Evolutionary conservation across 768 basidiomycete species (phyloP).

Genomic region (Lentinula edodes): DNA sequence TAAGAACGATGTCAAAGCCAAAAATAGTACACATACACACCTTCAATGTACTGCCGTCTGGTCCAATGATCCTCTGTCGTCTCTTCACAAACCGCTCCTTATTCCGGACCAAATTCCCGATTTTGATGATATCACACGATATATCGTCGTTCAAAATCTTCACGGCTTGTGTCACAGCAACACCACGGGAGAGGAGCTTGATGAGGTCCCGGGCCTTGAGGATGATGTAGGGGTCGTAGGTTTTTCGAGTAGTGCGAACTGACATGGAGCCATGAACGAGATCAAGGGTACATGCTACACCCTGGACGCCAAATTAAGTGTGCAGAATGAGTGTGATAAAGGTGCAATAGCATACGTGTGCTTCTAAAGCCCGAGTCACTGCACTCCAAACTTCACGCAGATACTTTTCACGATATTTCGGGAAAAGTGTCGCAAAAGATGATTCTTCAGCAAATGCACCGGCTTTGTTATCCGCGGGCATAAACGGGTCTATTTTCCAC

Average conservation of each 20-base stretch:
- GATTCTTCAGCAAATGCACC: slow-evolving; percentile 92
- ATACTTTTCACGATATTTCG: slow-evolving; percentile 97
- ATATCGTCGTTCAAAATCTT: slow-evolving; percentile 87
- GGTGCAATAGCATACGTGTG: slow-evolving; percentile 47
- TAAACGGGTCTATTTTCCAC: slow-evolving; percentile 90
- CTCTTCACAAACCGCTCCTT: slow-evolving; percentile 97
- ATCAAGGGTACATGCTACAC: slow-evolving; percentile 87
- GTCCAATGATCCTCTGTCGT: slow-evolving; percentile 93
- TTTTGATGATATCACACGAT: slow-evolving; percentile 98
- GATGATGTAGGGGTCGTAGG: slow-evolving; percentile 93
- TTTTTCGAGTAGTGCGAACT: slow-evolving; percentile 93
- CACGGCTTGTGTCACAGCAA: slow-evolving; percentile 77
- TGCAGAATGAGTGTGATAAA: neutral
- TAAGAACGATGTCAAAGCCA: too few species aligned
- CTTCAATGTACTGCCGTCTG: slow-evolving; percentile 96
- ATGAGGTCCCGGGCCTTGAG: slow-evolving; percentile 95
- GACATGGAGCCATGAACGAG: slow-evolving; percentile 97
- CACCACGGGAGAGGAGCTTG: slow-evolving; percentile 91
- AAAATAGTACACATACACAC: slow-evolving; percentile 34
- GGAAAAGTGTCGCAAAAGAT: slow-evolving; percentile 96
- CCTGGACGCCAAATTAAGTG: slow-evolving; percentile 39
- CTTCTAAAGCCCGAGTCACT: slow-evolving; percentile 78
- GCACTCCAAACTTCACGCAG: slow-evolving; percentile 92
- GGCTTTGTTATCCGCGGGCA: slow-evolving; percentile 67
- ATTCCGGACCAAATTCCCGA: slow-evolving; percentile 89